Conservation (phyloP, 2,329 filamentous ascomycete genomes). For the Alternaria brassicicola region DNA sequence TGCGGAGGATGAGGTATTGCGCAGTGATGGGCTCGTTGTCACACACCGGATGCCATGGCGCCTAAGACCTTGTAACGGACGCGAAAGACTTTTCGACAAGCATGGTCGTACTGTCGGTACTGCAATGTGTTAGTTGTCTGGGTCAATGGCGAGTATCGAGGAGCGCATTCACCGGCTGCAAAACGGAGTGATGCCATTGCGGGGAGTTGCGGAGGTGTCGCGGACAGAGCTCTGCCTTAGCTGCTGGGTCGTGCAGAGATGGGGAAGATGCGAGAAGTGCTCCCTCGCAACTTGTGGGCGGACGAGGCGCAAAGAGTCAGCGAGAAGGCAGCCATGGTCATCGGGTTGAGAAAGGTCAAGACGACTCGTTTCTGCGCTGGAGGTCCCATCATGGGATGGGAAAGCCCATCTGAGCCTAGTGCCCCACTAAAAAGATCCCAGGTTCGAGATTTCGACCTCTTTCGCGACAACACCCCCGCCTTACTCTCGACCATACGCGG, state of each 20-base stretch:
- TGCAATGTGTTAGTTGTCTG: constrained; percentile 19
- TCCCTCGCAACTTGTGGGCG: constrained; percentile 11
- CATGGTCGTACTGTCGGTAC: constrained; percentile 13
- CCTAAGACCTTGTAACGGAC: neutral
- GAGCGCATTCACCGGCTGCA: constrained; percentile 22
- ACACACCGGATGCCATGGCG: constrained; percentile 25
- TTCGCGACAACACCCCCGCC: constrained; percentile 10
- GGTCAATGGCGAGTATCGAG: constrained; percentile 16
- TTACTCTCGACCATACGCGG: constrained; percentile 1
- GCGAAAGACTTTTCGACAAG: constrained; percentile 6
- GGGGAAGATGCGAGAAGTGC: neutral
- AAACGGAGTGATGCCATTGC: constrained; percentile 33
- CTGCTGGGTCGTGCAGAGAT: neutral
- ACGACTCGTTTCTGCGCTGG: constrained; percentile 33
- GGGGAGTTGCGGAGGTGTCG: constrained; percentile 30
- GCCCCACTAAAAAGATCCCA: constrained; percentile 29
- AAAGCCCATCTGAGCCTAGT: constrained; percentile 11
- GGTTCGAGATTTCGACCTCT: constrained; percentile 17
- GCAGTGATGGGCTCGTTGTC: constrained; percentile 25
- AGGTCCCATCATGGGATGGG: constrained; percentile 21
- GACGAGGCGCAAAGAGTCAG: constrained; percentile 3
- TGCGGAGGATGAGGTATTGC: constrained; percentile 25
- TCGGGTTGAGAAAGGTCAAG: constrained; percentile 24
- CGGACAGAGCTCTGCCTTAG: constrained; percentile 13
- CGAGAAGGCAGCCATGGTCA: constrained; percentile 23